Percentiles rank a stretch among this genome's conserved stretches.
These are phyloP conservation scores for Ophiocordyceps australis DNA, from an alignment of 2,329 filamentous ascomycete genomes.

Conservation along the genomic window DNA sequence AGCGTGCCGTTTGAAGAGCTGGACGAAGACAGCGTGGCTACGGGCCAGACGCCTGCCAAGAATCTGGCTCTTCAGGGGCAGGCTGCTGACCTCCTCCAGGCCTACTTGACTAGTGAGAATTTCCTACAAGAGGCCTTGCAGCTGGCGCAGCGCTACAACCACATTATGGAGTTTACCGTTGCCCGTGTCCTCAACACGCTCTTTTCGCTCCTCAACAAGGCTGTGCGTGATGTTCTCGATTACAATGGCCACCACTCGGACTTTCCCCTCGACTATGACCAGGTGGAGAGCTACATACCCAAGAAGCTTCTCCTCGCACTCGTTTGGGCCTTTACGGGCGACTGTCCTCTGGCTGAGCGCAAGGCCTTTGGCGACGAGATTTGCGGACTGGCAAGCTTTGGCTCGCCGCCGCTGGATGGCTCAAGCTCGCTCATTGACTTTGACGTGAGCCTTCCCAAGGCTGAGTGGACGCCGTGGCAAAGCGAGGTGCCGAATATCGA, in stretches of 20 bases:
- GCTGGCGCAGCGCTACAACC: slow-evolving; percentile 62
- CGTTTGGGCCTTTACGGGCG: slow-evolving; percentile 91
- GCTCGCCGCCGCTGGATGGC: slow-evolving; percentile 63
- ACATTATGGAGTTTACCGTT: slow-evolving; percentile 97
- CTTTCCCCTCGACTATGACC: slow-evolving; percentile 79
- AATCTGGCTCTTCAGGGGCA: slow-evolving; percentile 62
- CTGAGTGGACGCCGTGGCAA: slow-evolving; percentile 87
- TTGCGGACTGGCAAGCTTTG: slow-evolving; percentile 66
- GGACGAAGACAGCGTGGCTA: slow-evolving; percentile 73
- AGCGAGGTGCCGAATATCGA: slow-evolving; percentile 87
- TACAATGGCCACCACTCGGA: slow-evolving; percentile 92
- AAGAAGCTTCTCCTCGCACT: slow-evolving; percentile 89
- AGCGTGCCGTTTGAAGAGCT: slow-evolving; percentile 82
- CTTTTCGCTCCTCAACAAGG: slow-evolving; percentile 91
- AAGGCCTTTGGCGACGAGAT: slow-evolving; percentile 80
- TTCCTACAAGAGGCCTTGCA: slow-evolving; percentile 66
- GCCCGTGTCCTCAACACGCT: slow-evolving; percentile 81
- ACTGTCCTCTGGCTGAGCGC: slow-evolving; percentile 76
- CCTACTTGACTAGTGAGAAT: slow-evolving; percentile 58
- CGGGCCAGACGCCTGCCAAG: slow-evolving; percentile 59
- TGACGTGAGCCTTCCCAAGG: slow-evolving; percentile 71
- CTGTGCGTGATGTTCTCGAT: slow-evolving; percentile 79
- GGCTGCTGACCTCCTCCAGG: slow-evolving; percentile 61
- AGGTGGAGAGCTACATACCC: slow-evolving; percentile 73
- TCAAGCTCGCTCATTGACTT: slow-evolving; percentile 85